phyloP scores from a whole-genome alignment of 441 rosid genomes.

The Biscutella laevigata region DNA sequence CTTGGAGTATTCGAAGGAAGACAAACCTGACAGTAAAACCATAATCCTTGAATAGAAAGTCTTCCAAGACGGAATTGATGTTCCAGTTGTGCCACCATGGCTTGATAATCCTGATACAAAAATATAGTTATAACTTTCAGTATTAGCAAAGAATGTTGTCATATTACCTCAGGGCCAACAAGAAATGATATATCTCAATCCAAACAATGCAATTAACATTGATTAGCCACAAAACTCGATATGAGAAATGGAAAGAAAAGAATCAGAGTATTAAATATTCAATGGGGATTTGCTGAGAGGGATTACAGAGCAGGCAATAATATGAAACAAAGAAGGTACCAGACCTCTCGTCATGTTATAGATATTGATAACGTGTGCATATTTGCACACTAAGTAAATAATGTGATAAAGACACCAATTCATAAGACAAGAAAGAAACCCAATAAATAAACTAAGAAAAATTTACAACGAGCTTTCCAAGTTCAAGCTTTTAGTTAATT shows the following conservation, averaged over 20 bases:
- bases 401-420: neutral
- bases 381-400: slow-evolving; percentile 1
- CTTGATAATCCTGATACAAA: slow-evolving; percentile 67
- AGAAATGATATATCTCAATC: neutral
- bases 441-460: neutral
- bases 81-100: slow-evolving; percentile 94
- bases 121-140: neutral
- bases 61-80: slow-evolving; percentile 96
- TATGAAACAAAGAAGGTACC: slow-evolving; percentile 1
- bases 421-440: slow-evolving; percentile 15
- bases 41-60: slow-evolving; percentile 90
- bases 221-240: neutral
- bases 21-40: slow-evolving; percentile 95
- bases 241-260: slow-evolving; percentile 11
- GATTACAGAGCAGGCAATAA: neutral
- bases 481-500: neutral
- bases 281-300: neutral
- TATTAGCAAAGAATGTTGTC: neutral
- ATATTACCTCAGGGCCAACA: neutral
- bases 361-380: neutral
- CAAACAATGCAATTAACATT: neutral
- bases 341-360: neutral
- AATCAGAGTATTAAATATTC: neutral
- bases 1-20: slow-evolving; percentile 17
- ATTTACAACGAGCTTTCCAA: neutral